Conservation (phyloP, 768 basidiomycete species). For the Saitozyma sp. region DNA sequence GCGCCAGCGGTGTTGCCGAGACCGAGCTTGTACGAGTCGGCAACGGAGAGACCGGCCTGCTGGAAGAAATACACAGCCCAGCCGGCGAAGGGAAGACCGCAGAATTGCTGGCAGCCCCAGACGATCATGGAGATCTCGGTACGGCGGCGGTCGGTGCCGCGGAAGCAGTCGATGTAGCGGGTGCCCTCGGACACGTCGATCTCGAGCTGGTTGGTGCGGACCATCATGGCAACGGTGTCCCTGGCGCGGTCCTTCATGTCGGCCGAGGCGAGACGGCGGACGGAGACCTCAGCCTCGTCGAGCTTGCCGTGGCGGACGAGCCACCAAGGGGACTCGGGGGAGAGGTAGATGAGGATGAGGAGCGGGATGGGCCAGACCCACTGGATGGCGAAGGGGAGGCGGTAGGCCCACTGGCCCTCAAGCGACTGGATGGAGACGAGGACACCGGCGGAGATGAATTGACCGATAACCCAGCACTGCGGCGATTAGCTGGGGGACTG, state of each 20-base stretch:
- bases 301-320: constrained; percentile 24
- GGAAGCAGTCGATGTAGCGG: constrained; percentile 40
- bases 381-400: constrained; percentile 31
- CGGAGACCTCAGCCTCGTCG: constrained; percentile 25
- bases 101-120: constrained; percentile 28
- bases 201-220: constrained; percentile 35
- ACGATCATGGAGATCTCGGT: constrained; percentile 36
- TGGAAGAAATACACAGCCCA: constrained; percentile 20
- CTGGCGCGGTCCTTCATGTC: background rate
- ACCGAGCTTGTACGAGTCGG: constrained; percentile 18
- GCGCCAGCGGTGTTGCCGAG: constrained; percentile 18
- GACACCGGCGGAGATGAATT: constrained; percentile 33
- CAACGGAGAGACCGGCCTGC: constrained; percentile 28
- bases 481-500: no score
- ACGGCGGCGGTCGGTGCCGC: constrained; percentile 34
- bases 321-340: constrained; percentile 40
- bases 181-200: constrained; percentile 30
- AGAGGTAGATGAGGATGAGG: constrained; percentile 18
- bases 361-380: constrained; percentile 35
- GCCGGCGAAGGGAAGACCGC: constrained; percentile 8
- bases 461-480: constrained; percentile 44
- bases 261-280: constrained; percentile 6
- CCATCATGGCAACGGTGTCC: constrained; percentile 32
- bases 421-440: constrained; percentile 6
- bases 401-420: constrained; percentile 19